Evolutionary conservation across 106 monocot species (phyloP).

Genomic region (Allium sativum): DNA sequence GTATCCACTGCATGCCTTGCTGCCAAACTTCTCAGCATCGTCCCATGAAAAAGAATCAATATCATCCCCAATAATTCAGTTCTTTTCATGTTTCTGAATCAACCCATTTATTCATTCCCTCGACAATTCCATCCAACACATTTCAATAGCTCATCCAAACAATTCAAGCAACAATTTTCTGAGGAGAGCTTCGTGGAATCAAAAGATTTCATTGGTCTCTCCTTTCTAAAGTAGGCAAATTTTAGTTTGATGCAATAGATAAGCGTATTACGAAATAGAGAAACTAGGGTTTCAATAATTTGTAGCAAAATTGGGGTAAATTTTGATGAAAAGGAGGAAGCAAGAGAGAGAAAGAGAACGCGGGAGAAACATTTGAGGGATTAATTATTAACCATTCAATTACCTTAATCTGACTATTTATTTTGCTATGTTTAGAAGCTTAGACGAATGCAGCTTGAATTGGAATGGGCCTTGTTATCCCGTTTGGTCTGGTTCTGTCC

Average conservation of each 20-base stretch:
- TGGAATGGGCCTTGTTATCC: not conserved
- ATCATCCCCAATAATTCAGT: not conserved
- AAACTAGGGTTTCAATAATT: slow-evolving; percentile 1
- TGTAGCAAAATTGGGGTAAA: not conserved
- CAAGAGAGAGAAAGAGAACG: not conserved
- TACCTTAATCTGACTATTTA: no score
- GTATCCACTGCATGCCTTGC: slow-evolving; percentile 1
- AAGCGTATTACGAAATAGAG: not conserved
- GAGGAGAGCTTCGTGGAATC: slow-evolving; percentile 7
- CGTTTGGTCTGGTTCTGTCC: no score
- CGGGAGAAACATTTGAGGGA: not conserved
- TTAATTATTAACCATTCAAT: no score
- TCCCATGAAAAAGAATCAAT: not conserved
- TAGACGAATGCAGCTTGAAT: not conserved
- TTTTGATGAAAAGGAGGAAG: not conserved
- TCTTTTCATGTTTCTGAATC: not conserved
- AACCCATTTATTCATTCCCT: not conserved
- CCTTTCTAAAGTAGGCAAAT: slow-evolving; percentile 1
- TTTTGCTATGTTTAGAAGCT: no score
- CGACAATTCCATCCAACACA: not conserved
- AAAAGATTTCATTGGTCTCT: slow-evolving; percentile 8
- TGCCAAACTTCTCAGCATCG: not conserved
- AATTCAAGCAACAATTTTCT: not conserved
- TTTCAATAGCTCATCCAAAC: slow-evolving; percentile 1
- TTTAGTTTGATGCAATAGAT: not conserved